Conservation (phyloP, 345 rosid genomes). For the Camelina neglecta region DNA sequence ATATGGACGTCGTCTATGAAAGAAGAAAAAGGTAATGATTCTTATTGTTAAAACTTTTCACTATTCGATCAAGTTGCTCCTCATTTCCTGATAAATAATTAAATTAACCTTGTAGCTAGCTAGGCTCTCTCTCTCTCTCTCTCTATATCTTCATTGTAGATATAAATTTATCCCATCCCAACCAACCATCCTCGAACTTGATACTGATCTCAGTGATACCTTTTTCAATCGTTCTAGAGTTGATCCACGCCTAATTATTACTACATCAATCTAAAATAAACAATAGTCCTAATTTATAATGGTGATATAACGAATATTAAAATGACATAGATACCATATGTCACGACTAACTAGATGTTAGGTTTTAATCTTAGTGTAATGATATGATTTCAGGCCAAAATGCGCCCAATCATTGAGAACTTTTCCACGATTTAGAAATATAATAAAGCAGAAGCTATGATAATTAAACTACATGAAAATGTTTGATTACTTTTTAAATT, state of each 20-base stretch:
- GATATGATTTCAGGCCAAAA: constrained; percentile 14
- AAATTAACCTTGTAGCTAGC: constrained; percentile 13
- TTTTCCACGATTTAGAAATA: constrained; percentile 15
- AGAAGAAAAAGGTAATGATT: constrained; percentile 37
- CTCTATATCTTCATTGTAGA: constrained; percentile 13
- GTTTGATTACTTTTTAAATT: not conserved
- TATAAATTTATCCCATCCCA: constrained; percentile 23
- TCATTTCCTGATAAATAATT: constrained; percentile 4
- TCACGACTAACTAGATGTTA: not conserved
- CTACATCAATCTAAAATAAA: constrained; percentile 26
- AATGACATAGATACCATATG: constrained; percentile 9
- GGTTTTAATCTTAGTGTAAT: constrained; percentile 5
- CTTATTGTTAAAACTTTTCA: constrained; percentile 31
- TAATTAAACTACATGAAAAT: constrained; percentile 2
- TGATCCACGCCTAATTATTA: constrained; percentile 35
- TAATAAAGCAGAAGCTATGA: constrained; percentile 13
- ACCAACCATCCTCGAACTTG: constrained; percentile 28
- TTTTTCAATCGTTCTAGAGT: constrained; percentile 13
- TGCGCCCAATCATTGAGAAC: constrained; percentile 38
- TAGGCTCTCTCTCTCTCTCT: not conserved
- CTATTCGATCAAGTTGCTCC: constrained; percentile 40
- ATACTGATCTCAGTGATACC: constrained; percentile 10
- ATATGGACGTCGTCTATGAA: constrained; percentile 29
- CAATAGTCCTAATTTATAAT: not conserved
- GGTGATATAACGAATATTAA: constrained; percentile 18